Evolutionary conservation across 1,284 basidiomycete genomes (phyloP), one percentile per base, ranked within the genome.

Genomic region (Trametes hirsuta): DNA sequence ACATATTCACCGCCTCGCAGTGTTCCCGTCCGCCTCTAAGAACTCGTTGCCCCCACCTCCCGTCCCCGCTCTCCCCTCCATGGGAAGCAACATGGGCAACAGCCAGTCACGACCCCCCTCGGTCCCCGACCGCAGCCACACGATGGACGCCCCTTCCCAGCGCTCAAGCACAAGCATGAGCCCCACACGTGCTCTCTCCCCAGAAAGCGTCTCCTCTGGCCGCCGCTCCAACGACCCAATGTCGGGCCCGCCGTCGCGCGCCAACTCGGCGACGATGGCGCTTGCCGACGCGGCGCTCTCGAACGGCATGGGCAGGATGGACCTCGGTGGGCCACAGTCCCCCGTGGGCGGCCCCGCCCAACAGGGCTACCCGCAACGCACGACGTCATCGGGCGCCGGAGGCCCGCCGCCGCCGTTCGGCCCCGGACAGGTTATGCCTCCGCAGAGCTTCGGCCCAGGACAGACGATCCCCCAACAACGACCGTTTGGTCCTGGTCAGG

Each of bases 21-120:
- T 87, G 54, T 77, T 84, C 37, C 83, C 82, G 14, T 75, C 77
- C n/a, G 80, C 84, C 10, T 65, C 64, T 22, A 86, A 85, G 69
- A 80, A 81, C 18, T 57, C 62, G 3, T 66, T 68, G 5, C 30
- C 30, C 8, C 30, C 30, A 2, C 71, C 71, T 0, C 71, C 69
- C 11, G 69, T 72, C 12, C 69, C 70, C 1, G 58, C 68, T 2
- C 42, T 71, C 21, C 70, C 70, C 6, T 58, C 58, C 24, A 50
- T 61, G 35, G 50, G 47, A 4, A 56, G 56, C 40, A 59, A 48
- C 46, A 56, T 59, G 61, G 53, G 60, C 48, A 60, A 63, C 37
- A 65, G 57, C 22, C 52, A 55, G 40, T 71, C 68, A 51, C 67
- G 66, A 48, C 64, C 68, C 25, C 63, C 66, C 25, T 64, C 66